Percentiles rank a stretch among this genome's conserved stretches.
These are phyloP conservation scores for Heterobasidion parviporum DNA, from an alignment of 1,284 basidiomycete species.

Conservation along the genomic window DNA sequence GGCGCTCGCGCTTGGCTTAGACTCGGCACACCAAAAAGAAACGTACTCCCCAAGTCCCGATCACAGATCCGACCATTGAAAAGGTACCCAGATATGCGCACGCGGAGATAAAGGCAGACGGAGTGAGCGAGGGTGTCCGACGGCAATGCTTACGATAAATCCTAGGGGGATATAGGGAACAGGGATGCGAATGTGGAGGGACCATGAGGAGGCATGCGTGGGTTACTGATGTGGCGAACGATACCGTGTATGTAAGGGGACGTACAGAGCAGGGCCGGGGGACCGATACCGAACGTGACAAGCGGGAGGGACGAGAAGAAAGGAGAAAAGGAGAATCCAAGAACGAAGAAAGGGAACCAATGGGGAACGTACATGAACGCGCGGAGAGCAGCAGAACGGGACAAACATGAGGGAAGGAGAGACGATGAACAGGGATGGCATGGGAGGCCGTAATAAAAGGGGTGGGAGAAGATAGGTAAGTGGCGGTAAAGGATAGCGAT, in stretches of 20 bases:
- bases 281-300: not conserved
- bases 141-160: not conserved
- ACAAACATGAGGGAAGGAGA: conserved; percentile 3
- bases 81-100: not conserved
- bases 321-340: not conserved
- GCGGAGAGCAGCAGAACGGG: not conserved
- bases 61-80: not conserved
- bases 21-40: no score
- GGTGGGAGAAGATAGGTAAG: not conserved
- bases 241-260: not conserved
- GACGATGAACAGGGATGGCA: not conserved
- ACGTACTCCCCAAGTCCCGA: no score
- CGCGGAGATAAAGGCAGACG: not conserved
- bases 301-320: not conserved
- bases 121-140: not conserved
- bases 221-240: not conserved
- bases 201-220: not conserved
- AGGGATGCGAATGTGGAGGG: not conserved
- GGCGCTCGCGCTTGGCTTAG: no score
- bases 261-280: not conserved
- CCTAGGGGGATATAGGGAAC: not conserved
- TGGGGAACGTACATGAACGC: no score
- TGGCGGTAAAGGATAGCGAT: not conserved
- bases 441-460: not conserved
- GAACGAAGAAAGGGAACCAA: not conserved